These are phyloP conservation scores for Trypanosoma rangeli DNA, from an alignment of 208 protist species.

Conservation along the genomic window DNA sequence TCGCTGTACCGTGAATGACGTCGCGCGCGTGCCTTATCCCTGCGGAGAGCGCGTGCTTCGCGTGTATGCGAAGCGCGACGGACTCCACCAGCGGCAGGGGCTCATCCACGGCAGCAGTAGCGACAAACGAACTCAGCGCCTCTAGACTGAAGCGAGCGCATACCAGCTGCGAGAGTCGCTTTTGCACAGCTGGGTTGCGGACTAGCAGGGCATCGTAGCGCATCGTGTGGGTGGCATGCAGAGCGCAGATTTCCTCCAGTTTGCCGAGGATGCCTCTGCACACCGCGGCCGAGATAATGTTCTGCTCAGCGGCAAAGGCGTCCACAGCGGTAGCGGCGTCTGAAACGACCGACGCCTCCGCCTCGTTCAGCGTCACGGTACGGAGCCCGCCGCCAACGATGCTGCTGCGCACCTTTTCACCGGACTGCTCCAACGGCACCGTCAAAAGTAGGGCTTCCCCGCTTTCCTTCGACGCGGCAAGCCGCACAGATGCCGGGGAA, in stretches of 20 bases:
- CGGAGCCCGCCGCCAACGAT: constrained; percentile 36
- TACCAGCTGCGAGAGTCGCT: constrained; percentile 57
- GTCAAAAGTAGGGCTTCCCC: constrained; percentile 9
- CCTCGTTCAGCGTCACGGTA: constrained; percentile 34
- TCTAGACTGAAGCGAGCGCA: constrained; percentile 67
- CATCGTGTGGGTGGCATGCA: constrained; percentile 62
- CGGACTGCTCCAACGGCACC: constrained; percentile 10
- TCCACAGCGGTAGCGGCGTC: constrained; percentile 19
- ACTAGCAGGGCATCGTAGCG: constrained; percentile 71
- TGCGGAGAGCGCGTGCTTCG: constrained; percentile 57
- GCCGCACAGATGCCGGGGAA: not conserved
- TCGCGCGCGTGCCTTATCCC: constrained; percentile 50
- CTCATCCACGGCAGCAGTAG: not conserved
- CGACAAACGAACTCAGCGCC: constrained; percentile 57
- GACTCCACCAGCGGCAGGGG: constrained; percentile 49
- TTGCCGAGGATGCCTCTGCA: constrained; percentile 54
- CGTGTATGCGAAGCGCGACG: constrained; percentile 56
- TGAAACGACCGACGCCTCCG: constrained; percentile 30
- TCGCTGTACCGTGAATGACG: constrained; percentile 38
- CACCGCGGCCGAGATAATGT: constrained; percentile 64
- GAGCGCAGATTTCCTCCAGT: constrained; percentile 57
- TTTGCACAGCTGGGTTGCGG: constrained; percentile 67
- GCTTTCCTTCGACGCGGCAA: constrained; percentile 9
- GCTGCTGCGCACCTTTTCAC: constrained; percentile 24
- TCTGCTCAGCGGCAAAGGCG: constrained; percentile 43